Base-by-base conservation (phyloP, 148 eudicot species). In the Persicaria maculosa region DNA sequence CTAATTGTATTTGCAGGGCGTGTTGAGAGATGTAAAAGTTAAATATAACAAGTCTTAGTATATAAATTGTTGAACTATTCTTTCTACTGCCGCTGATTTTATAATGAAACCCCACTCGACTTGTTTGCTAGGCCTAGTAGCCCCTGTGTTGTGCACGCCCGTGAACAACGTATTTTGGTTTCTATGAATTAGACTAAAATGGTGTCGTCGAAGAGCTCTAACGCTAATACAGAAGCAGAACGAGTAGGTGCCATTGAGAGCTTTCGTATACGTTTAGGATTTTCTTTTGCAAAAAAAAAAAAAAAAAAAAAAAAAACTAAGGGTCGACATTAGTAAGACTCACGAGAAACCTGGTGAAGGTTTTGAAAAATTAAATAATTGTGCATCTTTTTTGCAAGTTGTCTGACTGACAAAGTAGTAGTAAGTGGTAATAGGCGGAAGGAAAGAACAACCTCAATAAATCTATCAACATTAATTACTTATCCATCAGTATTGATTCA, bases 261-360 rank as follows among this genome's bases (percentile, higher is more conserved):
- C 19, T 54, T 16, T 54, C 7, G n/a, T 54, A 54, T 54, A 5
- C 14, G 4, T 14, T 15, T 3, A 2, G 6, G 14, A 16, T 53
- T 11, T 54, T 14, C 16, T 16, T 50, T 1, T 1, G 6, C 6
- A 5, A 12, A 48, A 5, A 2, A 9, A 6, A 5, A 6, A 9
- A 48, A 36, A 65, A 50, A 11, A 50, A 58, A 65, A 61, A 9
- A 44, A 20, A 25, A 40, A 10, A 10, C 11, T 31, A 64, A 64
- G 31, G 69, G 40, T 20, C 36, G 7, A 12, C 45, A 36, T 65
- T 65, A 40, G 69, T 65, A 65, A 14, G 45, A 65, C 69, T 65
- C 69, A 65, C 69, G 69, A 40, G 69, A 65, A 65, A 40, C 17
- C 69, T 65, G 69, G 17, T 45, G 4, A 40, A 36, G 46, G 11